These are phyloP conservation scores for Heritiera fomes DNA, from an alignment of 345 rosid genomes.

Conservation along the genomic window DNA sequence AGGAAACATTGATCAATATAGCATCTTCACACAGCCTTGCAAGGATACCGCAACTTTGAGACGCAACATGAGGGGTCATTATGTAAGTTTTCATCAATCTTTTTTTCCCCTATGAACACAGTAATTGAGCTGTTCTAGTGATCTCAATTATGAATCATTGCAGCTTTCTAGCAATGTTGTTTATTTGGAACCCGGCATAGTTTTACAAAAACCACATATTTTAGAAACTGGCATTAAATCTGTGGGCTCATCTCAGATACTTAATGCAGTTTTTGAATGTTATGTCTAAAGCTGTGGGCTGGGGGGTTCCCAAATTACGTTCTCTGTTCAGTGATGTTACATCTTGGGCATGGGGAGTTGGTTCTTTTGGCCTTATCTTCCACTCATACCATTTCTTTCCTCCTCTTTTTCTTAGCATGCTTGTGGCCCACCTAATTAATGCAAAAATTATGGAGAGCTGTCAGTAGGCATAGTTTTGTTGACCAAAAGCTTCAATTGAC, in stretches of 20 bases:
- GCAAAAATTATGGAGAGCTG: not conserved
- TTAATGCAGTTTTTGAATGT: slow-evolving; percentile 14
- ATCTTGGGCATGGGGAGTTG: not conserved
- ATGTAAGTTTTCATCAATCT: slow-evolving; percentile 49
- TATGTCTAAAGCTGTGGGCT: slow-evolving; percentile 14
- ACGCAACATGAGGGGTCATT: slow-evolving; percentile 64
- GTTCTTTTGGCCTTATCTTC: slow-evolving; percentile 5
- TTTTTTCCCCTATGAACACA: not conserved
- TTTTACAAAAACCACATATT: not conserved
- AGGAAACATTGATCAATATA: slow-evolving; percentile 81
- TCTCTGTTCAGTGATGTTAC: slow-evolving; percentile 14
- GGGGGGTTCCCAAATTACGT: slow-evolving; percentile 14
- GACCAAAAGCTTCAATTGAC: slow-evolving; percentile 16
- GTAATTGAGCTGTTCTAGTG: not conserved
- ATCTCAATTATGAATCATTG: slow-evolving; percentile 1
- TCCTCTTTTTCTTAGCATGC: not conserved
- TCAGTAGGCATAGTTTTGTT: slow-evolving; percentile 1
- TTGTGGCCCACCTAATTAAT: not conserved
- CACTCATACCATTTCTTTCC: not conserved
- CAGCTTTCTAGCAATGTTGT: slow-evolving; percentile 6
- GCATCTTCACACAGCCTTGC: slow-evolving; percentile 87
- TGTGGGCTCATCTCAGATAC: slow-evolving; percentile 7
- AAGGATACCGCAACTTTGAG: slow-evolving; percentile 48
- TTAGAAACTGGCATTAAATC: slow-evolving; percentile 7
- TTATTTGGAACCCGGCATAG: not conserved